These are phyloP conservation scores for Warburgia ugandensis DNA, from an alignment of 164 flowering plant genomes.

Conservation along the genomic window DNA sequence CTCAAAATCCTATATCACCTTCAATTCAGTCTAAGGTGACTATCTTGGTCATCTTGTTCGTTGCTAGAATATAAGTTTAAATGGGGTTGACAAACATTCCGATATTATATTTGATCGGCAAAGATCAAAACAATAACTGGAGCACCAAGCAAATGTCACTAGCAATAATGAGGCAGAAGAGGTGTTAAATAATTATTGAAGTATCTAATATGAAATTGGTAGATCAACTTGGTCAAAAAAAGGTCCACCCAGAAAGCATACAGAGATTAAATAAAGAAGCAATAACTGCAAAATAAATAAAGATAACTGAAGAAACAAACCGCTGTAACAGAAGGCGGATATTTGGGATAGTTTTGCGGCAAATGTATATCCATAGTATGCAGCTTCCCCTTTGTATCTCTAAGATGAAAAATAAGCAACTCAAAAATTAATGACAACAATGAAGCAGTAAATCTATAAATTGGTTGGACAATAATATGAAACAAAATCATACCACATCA, in stretches of 20 bases:
- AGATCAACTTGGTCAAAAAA: neutral
- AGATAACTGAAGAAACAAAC: slow-evolving; percentile 29
- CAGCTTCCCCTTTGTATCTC: slow-evolving; percentile 47
- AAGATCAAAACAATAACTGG: too few relatives aligned
- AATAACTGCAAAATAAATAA: neutral
- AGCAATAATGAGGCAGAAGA: too few relatives aligned
- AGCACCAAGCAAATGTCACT: too few relatives aligned
- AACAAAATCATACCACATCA: neutral
- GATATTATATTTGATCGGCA: too few relatives aligned
- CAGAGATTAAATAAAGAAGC: neutral
- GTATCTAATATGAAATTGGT: neutral
- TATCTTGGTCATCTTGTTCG: too few relatives aligned
- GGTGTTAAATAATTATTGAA: neutral
- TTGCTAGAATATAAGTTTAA: too few relatives aligned
- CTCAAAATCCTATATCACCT: too few relatives aligned
- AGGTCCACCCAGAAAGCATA: neutral
- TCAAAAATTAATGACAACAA: neutral
- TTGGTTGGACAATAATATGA: neutral
- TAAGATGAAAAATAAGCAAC: slow-evolving; percentile 16
- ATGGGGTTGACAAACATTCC: too few relatives aligned
- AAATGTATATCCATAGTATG: slow-evolving; percentile 50
- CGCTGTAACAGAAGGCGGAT: slow-evolving; percentile 54
- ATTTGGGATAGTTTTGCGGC: slow-evolving; percentile 49
- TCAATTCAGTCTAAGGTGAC: too few relatives aligned
- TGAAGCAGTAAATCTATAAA: neutral